A percentile compares a stretch with the other conserved stretches of the same genome.
These are phyloP conservation scores for Candida suzukii DNA, from an alignment of 805 yeast species.

Conservation along the genomic window DNA sequence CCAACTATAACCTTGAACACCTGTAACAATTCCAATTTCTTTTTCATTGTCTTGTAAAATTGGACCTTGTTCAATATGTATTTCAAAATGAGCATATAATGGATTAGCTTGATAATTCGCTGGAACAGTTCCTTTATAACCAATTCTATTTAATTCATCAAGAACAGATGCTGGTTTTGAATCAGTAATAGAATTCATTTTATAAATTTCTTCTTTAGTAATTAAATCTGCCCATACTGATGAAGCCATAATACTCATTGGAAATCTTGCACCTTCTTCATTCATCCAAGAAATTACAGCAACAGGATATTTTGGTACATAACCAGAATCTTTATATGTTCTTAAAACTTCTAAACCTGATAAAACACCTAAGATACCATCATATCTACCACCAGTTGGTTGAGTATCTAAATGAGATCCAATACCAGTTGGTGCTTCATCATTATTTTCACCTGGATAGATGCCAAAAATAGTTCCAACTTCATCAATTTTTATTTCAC, in stretches of 20 bases:
- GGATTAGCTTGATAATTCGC: constrained; percentile 46
- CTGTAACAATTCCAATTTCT: constrained; percentile 58
- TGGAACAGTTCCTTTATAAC: constrained; percentile 47
- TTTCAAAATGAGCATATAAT: constrained; percentile 62
- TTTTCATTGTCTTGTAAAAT: constrained; percentile 48
- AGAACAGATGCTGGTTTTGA: constrained; percentile 39
- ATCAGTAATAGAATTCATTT: constrained; percentile 48
- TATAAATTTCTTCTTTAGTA: constrained; percentile 41
- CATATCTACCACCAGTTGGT: constrained; percentile 74
- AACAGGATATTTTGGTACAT: constrained; percentile 58
- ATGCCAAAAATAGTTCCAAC: constrained; percentile 66
- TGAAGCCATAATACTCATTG: constrained; percentile 60
- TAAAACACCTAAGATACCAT: constrained; percentile 65
- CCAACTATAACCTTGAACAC: constrained; percentile 66
- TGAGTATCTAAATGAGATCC: constrained; percentile 76
- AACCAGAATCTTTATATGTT: constrained; percentile 52
- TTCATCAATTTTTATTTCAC: constrained; percentile 51
- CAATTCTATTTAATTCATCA: constrained; percentile 52
- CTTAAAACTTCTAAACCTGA: constrained; percentile 61
- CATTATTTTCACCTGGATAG: constrained; percentile 47
- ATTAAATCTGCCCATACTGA: constrained; percentile 58
- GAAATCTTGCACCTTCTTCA: constrained; percentile 75
- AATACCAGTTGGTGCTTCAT: constrained; percentile 50
- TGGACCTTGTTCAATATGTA: constrained; percentile 77
- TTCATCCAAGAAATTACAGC: constrained; percentile 66